Evolutionary conservation across 2,329 filamentous ascomycete genomes (phyloP).

Genomic region (Didymella sp.): DNA sequence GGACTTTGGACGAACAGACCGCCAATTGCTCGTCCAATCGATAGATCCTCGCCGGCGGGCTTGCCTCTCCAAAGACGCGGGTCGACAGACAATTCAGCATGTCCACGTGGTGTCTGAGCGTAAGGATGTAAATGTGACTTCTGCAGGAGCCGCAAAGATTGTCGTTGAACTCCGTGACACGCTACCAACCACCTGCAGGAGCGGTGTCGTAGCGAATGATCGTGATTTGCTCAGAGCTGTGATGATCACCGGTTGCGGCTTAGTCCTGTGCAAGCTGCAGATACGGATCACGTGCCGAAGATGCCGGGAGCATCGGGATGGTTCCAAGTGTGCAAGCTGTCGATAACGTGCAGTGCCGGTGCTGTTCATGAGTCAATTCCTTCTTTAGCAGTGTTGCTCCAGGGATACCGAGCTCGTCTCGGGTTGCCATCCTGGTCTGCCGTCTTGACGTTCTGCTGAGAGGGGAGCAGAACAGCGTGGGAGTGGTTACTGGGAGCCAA

Average conservation of each 20-base stretch:
- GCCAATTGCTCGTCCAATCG: neutral
- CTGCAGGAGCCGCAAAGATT: slow-evolving; percentile 11
- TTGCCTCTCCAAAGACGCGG: neutral
- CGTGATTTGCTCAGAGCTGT: slow-evolving; percentile 34
- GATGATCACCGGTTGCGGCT: slow-evolving; percentile 26
- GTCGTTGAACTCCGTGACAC: slow-evolving; percentile 26
- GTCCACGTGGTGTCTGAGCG: slow-evolving; percentile 19
- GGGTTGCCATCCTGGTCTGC: neutral
- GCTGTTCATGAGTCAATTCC: neutral
- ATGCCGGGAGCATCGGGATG: slow-evolving; percentile 13
- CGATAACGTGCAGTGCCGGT: neutral
- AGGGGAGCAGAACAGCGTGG: neutral
- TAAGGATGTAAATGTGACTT: neutral
- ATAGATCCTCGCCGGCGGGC: neutral
- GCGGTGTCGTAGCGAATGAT: slow-evolving; percentile 29
- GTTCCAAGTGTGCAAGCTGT: slow-evolving; percentile 12
- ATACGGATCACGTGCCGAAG: slow-evolving; percentile 27
- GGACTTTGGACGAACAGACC: neutral
- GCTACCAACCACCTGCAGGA: slow-evolving; percentile 29
- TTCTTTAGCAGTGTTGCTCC: neutral
- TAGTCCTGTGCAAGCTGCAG: slow-evolving; percentile 28
- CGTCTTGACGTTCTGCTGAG: neutral
- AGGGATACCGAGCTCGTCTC: neutral
- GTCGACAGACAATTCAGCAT: neutral
- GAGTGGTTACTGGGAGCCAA: slow-evolving; percentile 7